Evolutionary conservation across 495 filamentous ascomycete species (phyloP).

Genomic region (Recurvomyces mirabilis): DNA sequence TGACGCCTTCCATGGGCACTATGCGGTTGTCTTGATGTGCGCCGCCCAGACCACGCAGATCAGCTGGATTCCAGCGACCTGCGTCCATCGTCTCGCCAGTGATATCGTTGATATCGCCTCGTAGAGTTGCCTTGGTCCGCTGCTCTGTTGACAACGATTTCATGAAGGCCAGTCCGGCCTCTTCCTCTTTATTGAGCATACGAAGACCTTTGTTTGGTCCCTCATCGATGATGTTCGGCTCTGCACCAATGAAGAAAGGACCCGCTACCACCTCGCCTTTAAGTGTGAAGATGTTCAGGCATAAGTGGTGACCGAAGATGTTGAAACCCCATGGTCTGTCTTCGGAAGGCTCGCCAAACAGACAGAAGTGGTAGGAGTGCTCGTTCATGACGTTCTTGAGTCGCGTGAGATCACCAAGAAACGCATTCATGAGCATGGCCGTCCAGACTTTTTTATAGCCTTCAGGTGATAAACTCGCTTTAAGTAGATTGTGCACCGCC

Average conservation of each 20-base stretch:
- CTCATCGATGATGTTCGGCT: constrained; percentile 60
- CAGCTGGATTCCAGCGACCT: constrained; percentile 18
- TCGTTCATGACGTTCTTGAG: constrained; percentile 56
- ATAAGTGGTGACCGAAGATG: constrained; percentile 70
- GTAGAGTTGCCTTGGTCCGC: constrained; percentile 53
- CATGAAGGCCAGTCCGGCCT: constrained; percentile 54
- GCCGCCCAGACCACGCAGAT: constrained; percentile 42
- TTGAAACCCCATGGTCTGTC: constrained; percentile 55
- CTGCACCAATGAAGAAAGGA: constrained; percentile 67
- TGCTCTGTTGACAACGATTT: constrained; percentile 42
- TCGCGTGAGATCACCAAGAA: constrained; percentile 57
- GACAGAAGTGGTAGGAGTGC: constrained; percentile 60
- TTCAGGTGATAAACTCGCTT: constrained; percentile 48
- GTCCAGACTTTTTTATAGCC: constrained; percentile 59
- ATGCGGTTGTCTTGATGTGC: constrained; percentile 66
- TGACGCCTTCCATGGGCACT: constrained; percentile 60
- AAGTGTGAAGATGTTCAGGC: constrained; percentile 54
- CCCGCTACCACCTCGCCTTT: constrained; percentile 48
- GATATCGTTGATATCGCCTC: constrained; percentile 38
- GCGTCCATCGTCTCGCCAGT: constrained; percentile 14
- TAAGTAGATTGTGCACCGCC: constrained; percentile 43
- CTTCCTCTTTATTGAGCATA: constrained; percentile 56
- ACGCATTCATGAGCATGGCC: constrained; percentile 68
- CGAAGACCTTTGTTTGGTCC: constrained; percentile 49
- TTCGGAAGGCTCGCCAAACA: constrained; percentile 46